These are phyloP conservation scores for Papiliotrema terrestris DNA, from an alignment of 1,284 basidiomycete species.

Conservation along the genomic window DNA sequence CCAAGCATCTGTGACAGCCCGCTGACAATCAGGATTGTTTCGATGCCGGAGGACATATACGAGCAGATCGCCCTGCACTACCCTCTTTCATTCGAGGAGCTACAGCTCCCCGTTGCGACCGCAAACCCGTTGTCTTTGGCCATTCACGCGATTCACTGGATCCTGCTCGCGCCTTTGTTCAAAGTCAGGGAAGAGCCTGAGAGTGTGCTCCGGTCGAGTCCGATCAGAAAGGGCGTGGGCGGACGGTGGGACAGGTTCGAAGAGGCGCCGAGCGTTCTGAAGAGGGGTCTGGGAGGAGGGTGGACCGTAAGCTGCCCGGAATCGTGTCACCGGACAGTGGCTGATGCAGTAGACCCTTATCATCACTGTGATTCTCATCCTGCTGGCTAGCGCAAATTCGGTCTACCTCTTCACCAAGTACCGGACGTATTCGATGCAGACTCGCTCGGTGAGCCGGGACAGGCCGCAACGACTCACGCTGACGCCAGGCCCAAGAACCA, in stretches of 20 bases:
- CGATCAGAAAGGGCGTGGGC: conserved; percentile 15
- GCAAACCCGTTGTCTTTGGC: conserved; percentile 38
- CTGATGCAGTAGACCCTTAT: conserved; percentile 24
- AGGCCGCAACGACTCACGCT: neutral
- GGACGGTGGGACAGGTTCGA: conserved; percentile 37
- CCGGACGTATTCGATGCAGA: conserved; percentile 43
- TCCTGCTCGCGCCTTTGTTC: conserved; percentile 38
- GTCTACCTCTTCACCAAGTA: conserved; percentile 41
- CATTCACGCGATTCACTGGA: conserved; percentile 35
- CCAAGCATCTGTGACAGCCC: too few relatives aligned
- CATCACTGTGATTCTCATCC: conserved; percentile 21
- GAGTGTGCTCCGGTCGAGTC: conserved; percentile 13
- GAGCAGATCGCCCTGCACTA: conserved; percentile 27
- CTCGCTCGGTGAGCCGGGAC: conserved; percentile 31
- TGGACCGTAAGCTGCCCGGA: conserved; percentile 24
- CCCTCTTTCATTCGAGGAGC: conserved; percentile 28
- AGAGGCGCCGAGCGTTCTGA: conserved; percentile 12
- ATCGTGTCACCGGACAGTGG: neutral
- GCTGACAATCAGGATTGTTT: conserved; percentile 19
- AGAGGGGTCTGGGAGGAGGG: conserved; percentile 19
- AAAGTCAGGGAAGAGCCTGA: conserved; percentile 11
- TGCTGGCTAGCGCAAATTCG: conserved; percentile 32
- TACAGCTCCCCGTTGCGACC: conserved; percentile 32
- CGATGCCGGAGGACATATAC: conserved; percentile 21
- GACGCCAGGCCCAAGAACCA: conserved; percentile 24